A percentile compares a stretch with the other conserved stretches of the same genome.
Evolutionary conservation across 352 stramenopile species (phyloP).

Genomic region (Globisporangium acanthophoron): DNA sequence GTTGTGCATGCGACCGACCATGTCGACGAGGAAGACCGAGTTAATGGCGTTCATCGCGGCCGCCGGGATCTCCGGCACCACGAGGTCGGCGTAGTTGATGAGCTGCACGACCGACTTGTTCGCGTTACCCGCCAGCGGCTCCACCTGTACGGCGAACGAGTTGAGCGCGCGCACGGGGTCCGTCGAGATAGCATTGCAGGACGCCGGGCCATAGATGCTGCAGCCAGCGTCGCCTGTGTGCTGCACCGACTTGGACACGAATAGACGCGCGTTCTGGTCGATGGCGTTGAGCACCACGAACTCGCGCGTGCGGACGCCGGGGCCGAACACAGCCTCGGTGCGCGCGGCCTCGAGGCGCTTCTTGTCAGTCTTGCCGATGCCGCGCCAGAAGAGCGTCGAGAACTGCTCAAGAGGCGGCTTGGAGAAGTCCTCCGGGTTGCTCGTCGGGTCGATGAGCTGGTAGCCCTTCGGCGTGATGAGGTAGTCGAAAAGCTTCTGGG

Average conservation of each 20-base stretch:
- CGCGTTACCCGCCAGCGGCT: slow-evolving; percentile 13
- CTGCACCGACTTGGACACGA: slow-evolving; percentile 15
- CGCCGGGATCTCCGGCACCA: slow-evolving; percentile 13
- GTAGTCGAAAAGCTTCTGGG: slow-evolving; percentile 28
- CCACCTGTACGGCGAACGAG: slow-evolving; percentile 16
- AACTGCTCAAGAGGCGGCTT: slow-evolving; percentile 21
- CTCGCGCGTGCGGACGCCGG: slow-evolving; percentile 5
- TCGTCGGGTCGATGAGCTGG: slow-evolving; percentile 24
- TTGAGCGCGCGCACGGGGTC: slow-evolving; percentile 15
- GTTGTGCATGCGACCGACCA: slow-evolving; percentile 17
- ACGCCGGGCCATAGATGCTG: slow-evolving; percentile 14
- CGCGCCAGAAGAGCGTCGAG: slow-evolving; percentile 17
- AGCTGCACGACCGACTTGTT: slow-evolving; percentile 19
- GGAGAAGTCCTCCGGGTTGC: slow-evolving; percentile 26
- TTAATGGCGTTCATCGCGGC: slow-evolving; percentile 24
- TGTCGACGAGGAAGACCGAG: slow-evolving; percentile 16
- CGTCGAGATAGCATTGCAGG: slow-evolving; percentile 18
- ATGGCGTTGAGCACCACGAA: slow-evolving; percentile 15
- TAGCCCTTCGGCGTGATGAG: slow-evolving; percentile 24
- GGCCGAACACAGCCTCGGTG: slow-evolving; percentile 12
- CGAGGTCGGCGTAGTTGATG: slow-evolving; percentile 24
- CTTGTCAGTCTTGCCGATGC: slow-evolving; percentile 15
- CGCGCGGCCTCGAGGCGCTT: slow-evolving; percentile 22
- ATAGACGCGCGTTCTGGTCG: slow-evolving; percentile 10
- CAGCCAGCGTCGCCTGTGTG: slow-evolving; percentile 15